A percentile compares a stretch with the other conserved stretches of the same genome.
Evolutionary conservation across 768 basidiomycete genomes (phyloP).

Genomic region (Daedaleopsis sinensis): DNA sequence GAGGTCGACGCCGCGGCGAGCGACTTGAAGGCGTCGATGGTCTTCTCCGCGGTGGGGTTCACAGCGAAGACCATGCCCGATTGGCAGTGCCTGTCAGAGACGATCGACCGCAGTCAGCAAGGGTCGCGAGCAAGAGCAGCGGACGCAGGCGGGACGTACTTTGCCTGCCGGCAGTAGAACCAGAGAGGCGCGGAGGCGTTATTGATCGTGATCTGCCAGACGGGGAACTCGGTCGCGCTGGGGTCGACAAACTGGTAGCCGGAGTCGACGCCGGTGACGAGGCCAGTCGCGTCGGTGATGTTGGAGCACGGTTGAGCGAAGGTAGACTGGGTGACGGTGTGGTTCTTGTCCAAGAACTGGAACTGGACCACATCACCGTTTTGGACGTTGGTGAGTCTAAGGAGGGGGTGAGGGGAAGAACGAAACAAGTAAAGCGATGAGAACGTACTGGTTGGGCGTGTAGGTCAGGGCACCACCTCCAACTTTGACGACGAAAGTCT

Average conservation of each 20-base stretch:
- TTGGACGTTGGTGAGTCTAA: conserved; percentile 39
- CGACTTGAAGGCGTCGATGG: conserved; percentile 48
- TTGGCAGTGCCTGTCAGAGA: conserved; percentile 47
- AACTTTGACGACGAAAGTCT: conserved; percentile 29
- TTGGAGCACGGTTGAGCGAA: conserved; percentile 55
- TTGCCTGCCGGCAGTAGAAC: conserved; percentile 62
- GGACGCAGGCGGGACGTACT: conserved; percentile 28
- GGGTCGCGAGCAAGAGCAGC: conserved; percentile 18
- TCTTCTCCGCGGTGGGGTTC: conserved; percentile 51
- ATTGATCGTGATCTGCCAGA: conserved; percentile 50
- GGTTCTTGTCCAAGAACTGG: conserved; percentile 44
- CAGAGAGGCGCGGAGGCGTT: conserved; percentile 54
- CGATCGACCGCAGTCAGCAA: conserved; percentile 8
- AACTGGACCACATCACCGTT: conserved; percentile 54
- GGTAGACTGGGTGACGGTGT: conserved; percentile 65
- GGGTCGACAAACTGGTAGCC: conserved; percentile 48
- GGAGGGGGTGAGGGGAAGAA: not conserved
- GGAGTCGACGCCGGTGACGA: conserved; percentile 48
- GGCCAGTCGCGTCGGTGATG: conserved; percentile 34
- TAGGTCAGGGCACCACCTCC: conserved; percentile 34
- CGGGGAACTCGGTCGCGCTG: conserved; percentile 38
- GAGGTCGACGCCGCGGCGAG: conserved; percentile 8
- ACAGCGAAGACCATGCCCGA: conserved; percentile 65
- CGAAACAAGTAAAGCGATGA: not conserved
- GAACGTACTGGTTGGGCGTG: conserved; percentile 26